Conservation (phyloP, 306 rosid species). For the Fagus sylvatica region DNA sequence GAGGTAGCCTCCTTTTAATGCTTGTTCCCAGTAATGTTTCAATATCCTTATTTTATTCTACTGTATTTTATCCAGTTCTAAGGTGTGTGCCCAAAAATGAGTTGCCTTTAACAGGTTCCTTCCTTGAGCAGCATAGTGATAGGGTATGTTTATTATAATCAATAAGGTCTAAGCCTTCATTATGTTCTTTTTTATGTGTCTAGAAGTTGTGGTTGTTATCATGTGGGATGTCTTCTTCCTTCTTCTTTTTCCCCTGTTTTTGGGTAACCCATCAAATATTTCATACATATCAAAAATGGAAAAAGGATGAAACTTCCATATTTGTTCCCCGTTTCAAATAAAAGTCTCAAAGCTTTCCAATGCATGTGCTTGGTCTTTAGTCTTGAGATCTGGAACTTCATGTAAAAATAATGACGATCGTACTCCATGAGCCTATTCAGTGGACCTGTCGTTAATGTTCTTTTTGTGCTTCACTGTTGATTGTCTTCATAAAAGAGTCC, state of each 20-base stretch:
- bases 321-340: neutral
- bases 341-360: slow-evolving; percentile 1
- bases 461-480: neutral
- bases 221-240: neutral
- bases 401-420: neutral
- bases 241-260: neutral
- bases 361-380: too few relatives aligned
- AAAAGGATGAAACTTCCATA: neutral
- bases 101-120: slow-evolving; percentile 14
- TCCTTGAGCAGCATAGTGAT: neutral
- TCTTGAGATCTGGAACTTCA: neutral
- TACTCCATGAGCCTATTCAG: neutral
- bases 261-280: neutral
- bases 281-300: neutral
- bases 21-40: slow-evolving; percentile 4
- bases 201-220: neutral
- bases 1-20: slow-evolving; percentile 59
- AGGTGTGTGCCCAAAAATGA: neutral
- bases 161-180: neutral
- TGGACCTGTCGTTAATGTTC: neutral
- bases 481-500: neutral
- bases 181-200: neutral
- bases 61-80: slow-evolving; percentile 19
- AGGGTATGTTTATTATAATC: neutral
- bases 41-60: neutral